Evolutionary conservation across 164 flowering plant genomes (phyloP), one percentile per base, ranked within the genome.

Genomic region (Stephania yunnanensis): DNA sequence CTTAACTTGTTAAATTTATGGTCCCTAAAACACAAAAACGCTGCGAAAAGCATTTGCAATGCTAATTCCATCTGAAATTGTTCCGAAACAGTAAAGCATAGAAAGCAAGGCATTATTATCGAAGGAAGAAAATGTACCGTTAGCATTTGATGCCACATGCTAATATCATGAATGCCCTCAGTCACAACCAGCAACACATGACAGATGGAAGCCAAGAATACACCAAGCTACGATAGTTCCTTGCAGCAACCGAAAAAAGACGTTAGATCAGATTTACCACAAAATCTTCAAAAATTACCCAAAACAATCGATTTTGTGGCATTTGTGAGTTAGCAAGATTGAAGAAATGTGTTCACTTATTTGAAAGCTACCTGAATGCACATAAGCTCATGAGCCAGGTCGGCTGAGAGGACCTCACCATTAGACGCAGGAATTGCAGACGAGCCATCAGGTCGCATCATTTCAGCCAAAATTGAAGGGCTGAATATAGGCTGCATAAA

Each of bases 381-480:
- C 92, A 92, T 91, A 74, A 95, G 72, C 82, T 95, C 97, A 84
- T 90, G 90, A 84, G 97, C 98, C 84, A 95, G 80, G 75, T 95
- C 98, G 75, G 98, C 92, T 67, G 98, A 86, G 58, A 89, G 74
- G 48, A 85, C 71, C 81, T 95, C 97, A 68, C 95, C 91, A 81
- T 77, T 81, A 73, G 87, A 66, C 30, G 90, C 88, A 58, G 97
- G 80, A 72, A 95, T 77, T 46, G 95, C 85, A 69, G 97, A 92
- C 46, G 93, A 87, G 25, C 95, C 97, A 81, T 95, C 98, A 31
- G 98, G 97, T 82, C 93, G 87, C 82, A 89, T 89, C 81, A 89
- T 91, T 83, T 95, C 98, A 78, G 97, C 89, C 76, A 95, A 78
- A 71, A 89, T 84, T 68, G 97, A 95, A 70, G 98, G 87, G 80